These are phyloP conservation scores for Malus sylvestris DNA, from an alignment of 306 rosid genomes.

Conservation along the genomic window DNA sequence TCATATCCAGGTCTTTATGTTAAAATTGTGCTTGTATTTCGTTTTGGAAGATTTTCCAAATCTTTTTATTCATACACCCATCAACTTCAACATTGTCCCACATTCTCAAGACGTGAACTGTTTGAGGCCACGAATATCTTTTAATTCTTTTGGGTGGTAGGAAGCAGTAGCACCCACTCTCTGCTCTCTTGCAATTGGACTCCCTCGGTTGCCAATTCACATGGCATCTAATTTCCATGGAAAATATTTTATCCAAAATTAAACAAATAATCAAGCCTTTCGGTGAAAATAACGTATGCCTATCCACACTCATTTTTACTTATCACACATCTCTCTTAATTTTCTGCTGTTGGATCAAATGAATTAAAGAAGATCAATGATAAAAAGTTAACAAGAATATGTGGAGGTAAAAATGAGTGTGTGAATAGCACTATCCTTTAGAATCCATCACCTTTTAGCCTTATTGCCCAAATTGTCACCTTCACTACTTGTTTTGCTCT, in stretches of 20 bases:
- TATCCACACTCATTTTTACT: too few species aligned
- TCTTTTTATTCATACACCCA: not conserved
- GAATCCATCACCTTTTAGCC: not conserved
- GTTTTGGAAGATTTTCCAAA: not conserved
- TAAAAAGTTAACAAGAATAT: too few species aligned
- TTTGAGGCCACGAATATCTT: conserved; percentile 32
- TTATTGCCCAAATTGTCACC: not conserved
- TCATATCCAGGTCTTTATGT: conserved; percentile 13
- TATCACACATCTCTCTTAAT: too few species aligned
- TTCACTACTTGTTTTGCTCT: not conserved
- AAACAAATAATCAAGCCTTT: not conserved
- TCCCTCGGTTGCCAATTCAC: not conserved
- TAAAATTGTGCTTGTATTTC: not conserved
- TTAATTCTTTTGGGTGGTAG: conserved; percentile 15
- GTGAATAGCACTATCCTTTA: too few species aligned
- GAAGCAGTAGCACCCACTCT: not conserved
- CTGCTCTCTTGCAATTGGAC: not conserved
- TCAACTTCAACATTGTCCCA: conserved; percentile 21
- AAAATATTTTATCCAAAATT: not conserved
- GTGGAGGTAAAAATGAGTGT: too few species aligned
- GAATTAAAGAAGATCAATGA: too few species aligned
- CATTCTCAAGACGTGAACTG: conserved; percentile 28
- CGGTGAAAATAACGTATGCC: not conserved
- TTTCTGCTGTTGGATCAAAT: rapidly evolving
- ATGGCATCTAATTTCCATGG: not conserved